These are phyloP conservation scores for Fomitopsis schrenkii DNA, from an alignment of 1,284 basidiomycete species.

Conservation along the genomic window DNA sequence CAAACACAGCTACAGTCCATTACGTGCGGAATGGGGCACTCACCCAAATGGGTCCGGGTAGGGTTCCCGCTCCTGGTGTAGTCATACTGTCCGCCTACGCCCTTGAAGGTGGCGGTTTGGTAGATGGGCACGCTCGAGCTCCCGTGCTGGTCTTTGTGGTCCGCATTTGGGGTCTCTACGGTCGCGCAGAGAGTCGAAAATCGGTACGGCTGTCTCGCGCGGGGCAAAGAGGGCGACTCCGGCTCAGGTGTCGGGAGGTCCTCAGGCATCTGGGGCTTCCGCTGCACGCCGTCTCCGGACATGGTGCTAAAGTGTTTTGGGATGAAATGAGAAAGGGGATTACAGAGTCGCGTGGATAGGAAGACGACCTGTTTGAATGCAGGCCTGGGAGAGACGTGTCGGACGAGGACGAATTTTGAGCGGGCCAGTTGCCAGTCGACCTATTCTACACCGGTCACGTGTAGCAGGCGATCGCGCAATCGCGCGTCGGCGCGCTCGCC, in stretches of 20 bases:
- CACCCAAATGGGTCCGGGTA: conserved; percentile 90
- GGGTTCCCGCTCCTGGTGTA: conserved; percentile 97
- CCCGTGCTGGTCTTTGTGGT: conserved; percentile 94
- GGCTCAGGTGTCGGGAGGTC: conserved; percentile 73
- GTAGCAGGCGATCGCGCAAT: not conserved
- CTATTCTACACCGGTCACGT: not conserved
- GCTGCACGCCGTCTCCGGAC: not conserved
- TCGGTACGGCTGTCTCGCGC: conserved; percentile 65
- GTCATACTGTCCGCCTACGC: conserved; percentile 86
- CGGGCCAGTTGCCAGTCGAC: not conserved
- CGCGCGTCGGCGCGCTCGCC: not conserved
- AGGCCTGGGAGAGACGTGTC: not conserved
- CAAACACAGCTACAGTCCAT: not conserved
- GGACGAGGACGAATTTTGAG: not conserved
- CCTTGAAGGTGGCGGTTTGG: conserved; percentile 98
- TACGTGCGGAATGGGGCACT: conserved; percentile 23
- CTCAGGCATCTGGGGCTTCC: conserved; percentile 1
- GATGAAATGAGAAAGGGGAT: not conserved
- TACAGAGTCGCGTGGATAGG: not conserved
- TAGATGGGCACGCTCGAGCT: conserved; percentile 96
- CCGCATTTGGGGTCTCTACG: conserved; percentile 69
- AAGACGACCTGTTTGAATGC: not conserved
- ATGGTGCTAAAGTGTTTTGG: not conserved
- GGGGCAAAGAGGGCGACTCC: conserved; percentile 53
- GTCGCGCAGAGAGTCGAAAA: conserved; percentile 90